Base-by-base conservation (phyloP, 108 stramenopile genomes). In the Cyclostephanos tholiformis region DNA sequence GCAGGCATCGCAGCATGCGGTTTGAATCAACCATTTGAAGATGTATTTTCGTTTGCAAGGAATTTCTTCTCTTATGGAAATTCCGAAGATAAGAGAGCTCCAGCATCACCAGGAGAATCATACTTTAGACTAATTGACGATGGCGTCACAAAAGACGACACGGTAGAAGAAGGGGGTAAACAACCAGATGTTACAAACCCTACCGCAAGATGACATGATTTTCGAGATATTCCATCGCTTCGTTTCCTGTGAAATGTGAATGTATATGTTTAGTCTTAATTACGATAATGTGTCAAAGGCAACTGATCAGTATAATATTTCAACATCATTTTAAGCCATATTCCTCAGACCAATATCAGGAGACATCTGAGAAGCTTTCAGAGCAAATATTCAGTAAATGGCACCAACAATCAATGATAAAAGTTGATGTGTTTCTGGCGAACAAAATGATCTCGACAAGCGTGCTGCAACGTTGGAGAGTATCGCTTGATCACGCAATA, bases 11-110 rank as follows among this genome's bases (percentile, higher is more conserved):
- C 30, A 35, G 30, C 30, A 27, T 30, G 30, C 27, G 57, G 17
- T 58, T 27, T 58, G 30, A 58, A 58, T 30, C 29, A 58, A 27
- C 29, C 29, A 25, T 27, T 58, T 58, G 57, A 27, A 30, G 57
- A 27, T 10, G 30, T 58, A 17, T 58, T 58, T 14, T 30, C 57
- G 2, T 46, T 46, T 46, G 13, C 44, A 26, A 57, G 27, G 20
- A 58, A 11, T 58, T 58, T 58, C 20, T 17, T 32, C n/a, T 27
- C 16, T 8, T 6, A 13, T 32, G 27, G 44, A 16, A 46, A 16
- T 17, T 1, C 44, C 16, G 16, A 46, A 14, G 44, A 16, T 3
- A 16, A 46, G 16, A 46, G 14, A 14, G 3, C 44, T 16, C 16
- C 44, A 16, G 44, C 44, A 46, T 46, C 44, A 16, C 44, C 44